A percentile compares a stretch with the other conserved stretches of the same genome.
Conservation (phyloP, 768 basidiomycete species). For the Tremella yokohamensis region DNA sequence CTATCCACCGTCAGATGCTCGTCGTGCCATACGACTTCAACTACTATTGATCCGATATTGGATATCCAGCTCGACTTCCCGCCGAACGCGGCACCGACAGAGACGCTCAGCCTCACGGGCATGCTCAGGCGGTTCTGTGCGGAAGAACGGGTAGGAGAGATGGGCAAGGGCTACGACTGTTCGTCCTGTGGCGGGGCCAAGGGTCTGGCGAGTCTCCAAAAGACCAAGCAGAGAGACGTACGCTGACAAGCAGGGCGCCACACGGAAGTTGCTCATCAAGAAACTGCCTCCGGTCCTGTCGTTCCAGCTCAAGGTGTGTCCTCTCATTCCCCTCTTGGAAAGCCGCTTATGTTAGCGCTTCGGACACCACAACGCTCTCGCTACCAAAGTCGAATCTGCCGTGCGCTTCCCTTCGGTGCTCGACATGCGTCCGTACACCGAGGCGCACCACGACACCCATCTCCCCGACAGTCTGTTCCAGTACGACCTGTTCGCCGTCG, state of each 20-base stretch:
- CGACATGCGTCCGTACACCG: constrained; percentile 79
- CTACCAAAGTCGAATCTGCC: constrained; percentile 77
- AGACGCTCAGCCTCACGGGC: constrained; percentile 67
- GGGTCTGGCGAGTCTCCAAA: constrained; percentile 23
- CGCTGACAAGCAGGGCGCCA: constrained; percentile 60
- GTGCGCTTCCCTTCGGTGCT: constrained; percentile 77
- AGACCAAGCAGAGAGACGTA: not conserved
- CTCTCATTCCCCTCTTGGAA: not conserved
- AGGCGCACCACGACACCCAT: constrained; percentile 27
- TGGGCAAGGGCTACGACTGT: constrained; percentile 72
- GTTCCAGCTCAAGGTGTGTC: constrained; percentile 84
- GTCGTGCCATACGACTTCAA: constrained; percentile 71
- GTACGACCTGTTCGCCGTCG: constrained; percentile 87
- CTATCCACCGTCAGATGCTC: constrained; percentile 88
- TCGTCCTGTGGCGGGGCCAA: constrained; percentile 61
- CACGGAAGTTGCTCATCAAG: constrained; percentile 77
- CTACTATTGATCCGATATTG: constrained; percentile 80
- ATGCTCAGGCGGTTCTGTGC: constrained; percentile 71
- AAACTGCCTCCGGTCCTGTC: constrained; percentile 84
- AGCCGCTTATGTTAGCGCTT: constrained; percentile 64
- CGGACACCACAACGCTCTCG: constrained; percentile 67
- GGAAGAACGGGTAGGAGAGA: constrained; percentile 70
- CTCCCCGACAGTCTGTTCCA: constrained; percentile 66
- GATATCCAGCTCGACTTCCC: constrained; percentile 85
- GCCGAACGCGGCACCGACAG: constrained; percentile 37